phyloP scores from a whole-genome alignment of 768 basidiomycete genomes.

The Pleurotus eryngii region DNA sequence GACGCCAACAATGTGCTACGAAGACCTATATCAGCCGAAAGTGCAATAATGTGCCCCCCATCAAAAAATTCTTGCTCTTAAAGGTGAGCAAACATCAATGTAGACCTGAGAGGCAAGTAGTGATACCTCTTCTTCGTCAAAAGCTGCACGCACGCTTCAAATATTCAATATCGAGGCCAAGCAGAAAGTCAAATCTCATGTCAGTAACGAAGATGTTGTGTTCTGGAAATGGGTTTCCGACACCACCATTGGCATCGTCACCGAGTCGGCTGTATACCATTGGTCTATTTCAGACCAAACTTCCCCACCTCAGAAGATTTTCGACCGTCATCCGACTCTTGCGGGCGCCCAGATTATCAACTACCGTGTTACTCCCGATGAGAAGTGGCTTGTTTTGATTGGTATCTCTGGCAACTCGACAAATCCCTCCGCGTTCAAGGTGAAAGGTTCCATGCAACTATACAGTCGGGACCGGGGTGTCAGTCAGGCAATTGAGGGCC shows the following conservation, averaged over 20 bases:
- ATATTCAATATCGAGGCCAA: conserved; percentile 98
- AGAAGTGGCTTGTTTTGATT: conserved; percentile 96
- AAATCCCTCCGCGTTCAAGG: conserved; percentile 95
- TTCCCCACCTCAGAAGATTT: conserved; percentile 85
- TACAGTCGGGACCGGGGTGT: conserved; percentile 92
- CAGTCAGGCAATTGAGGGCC: conserved; percentile 97
- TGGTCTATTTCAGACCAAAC: conserved; percentile 79
- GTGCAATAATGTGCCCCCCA: conserved; percentile 98
- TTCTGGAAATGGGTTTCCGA: conserved; percentile 99
- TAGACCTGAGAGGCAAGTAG: too few species aligned
- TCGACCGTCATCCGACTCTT: conserved; percentile 95
- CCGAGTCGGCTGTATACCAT: conserved; percentile 89
- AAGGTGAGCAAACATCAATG: conserved; percentile 51
- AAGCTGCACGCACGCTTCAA: conserved; percentile 92
- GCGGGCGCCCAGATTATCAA: conserved; percentile 97
- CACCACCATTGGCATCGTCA: conserved; percentile 90
- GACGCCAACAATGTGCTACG: conserved; percentile 97
- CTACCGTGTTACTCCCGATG: conserved; percentile 88
- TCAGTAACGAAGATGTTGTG: conserved; percentile 89
- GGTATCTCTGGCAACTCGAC: conserved; percentile 91
- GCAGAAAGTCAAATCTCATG: conserved; percentile 95
- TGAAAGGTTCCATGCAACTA: conserved; percentile 97
- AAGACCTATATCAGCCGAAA: conserved; percentile 96
- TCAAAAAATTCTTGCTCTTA: conserved; percentile 94
- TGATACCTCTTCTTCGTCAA: conserved; percentile 8